Evolutionary conservation across 345 rosid genomes (phyloP), one percentile per base, ranked within the genome.

Genomic region (Aquilaria sinensis): DNA sequence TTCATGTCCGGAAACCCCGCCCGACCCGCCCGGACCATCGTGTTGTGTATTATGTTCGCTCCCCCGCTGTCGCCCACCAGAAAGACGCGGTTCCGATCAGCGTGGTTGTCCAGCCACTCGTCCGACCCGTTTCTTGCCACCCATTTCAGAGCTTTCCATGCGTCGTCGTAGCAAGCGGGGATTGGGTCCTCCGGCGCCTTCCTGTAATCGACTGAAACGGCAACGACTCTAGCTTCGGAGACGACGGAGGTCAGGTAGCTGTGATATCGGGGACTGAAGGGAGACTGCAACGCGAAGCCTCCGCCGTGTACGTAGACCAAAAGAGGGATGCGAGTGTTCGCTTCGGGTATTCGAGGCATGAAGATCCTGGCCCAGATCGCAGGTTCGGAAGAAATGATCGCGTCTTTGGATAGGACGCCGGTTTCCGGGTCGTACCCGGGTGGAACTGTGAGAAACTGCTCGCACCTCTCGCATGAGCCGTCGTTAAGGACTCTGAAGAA

Each of bases 61-160:
- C 84, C 82, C 2, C 72, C 78, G 23, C 78, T 81, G 43, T 72
- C 81, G 6, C 82, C 84, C 1, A 71, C 82, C 0, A 79, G 11
- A 49, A 73, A 77, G 12, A 79, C 57, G 6, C 60, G 60, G 11
- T n/a, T 13, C 2, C 71, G 43, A 60, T 79, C 72, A 3, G 62
- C 84, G 13, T 73, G 74, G 7, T 55, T 12, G 50, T 72, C 73
- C 66, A 82, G 34, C 84, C 84, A 79, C 0, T 65, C 45, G 2
- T 77, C 79, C 0, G 80, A 72, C 33, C 84, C 84, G 12, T 50
- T 30, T 14, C 80, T 67, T 0, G 73, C 76, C 1, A 74, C 77
- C 87, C 87, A 82, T 48, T 49, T 53, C 61, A 82, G 87, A 11
- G 70, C 82, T 0, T 75, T 70, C 87, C 84, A 79, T 1, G 80